Conservation (phyloP, 225 moss, liverwort and hornwort species). For the Takakia lepidozioides region DNA sequence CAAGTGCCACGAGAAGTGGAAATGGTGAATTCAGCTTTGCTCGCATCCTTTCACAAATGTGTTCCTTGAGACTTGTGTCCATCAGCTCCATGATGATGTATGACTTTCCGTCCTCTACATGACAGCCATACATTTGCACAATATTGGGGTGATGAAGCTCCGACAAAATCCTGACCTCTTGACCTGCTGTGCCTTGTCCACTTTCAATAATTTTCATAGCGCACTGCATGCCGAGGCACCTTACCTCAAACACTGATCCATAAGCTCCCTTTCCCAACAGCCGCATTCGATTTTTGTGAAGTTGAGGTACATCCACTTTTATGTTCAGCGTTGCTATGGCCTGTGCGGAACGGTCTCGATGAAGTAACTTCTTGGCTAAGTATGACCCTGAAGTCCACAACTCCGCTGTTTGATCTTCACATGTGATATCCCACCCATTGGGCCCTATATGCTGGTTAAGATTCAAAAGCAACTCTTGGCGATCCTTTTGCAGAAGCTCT, state of each 20-base stretch:
- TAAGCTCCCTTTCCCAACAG: slow-evolving; percentile 16
- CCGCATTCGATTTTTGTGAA: slow-evolving; percentile 1
- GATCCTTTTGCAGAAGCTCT: slow-evolving; percentile 13
- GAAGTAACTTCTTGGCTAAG: slow-evolving; percentile 23
- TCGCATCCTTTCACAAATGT: too few species aligned
- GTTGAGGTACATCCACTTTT: slow-evolving; percentile 5
- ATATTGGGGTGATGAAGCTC: slow-evolving; percentile 33
- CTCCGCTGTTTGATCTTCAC: slow-evolving; percentile 5
- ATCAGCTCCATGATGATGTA: slow-evolving; percentile 36
- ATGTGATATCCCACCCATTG: too few species aligned
- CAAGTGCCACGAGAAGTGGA: too few species aligned
- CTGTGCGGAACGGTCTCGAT: slow-evolving; percentile 15
- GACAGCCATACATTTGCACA: slow-evolving; percentile 30
- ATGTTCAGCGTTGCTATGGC: slow-evolving; percentile 15
- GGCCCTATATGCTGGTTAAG: too few species aligned
- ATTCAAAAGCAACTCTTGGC: slow-evolving; percentile 16
- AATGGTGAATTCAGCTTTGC: too few species aligned
- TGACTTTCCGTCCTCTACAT: slow-evolving; percentile 6
- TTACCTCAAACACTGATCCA: slow-evolving; percentile 19
- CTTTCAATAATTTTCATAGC: slow-evolving; percentile 17
- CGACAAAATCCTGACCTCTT: slow-evolving; percentile 26
- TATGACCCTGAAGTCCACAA: slow-evolving; percentile 13
- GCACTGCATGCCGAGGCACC: slow-evolving; percentile 25
- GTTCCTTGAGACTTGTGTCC: slow-evolving; percentile 4
- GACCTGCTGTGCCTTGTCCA: slow-evolving; percentile 4